Percentiles rank a stretch among this genome's conserved stretches.
Evolutionary conservation across 2,329 filamentous ascomycete genomes (phyloP).

Genomic region (Pyrenochaeta sp.): DNA sequence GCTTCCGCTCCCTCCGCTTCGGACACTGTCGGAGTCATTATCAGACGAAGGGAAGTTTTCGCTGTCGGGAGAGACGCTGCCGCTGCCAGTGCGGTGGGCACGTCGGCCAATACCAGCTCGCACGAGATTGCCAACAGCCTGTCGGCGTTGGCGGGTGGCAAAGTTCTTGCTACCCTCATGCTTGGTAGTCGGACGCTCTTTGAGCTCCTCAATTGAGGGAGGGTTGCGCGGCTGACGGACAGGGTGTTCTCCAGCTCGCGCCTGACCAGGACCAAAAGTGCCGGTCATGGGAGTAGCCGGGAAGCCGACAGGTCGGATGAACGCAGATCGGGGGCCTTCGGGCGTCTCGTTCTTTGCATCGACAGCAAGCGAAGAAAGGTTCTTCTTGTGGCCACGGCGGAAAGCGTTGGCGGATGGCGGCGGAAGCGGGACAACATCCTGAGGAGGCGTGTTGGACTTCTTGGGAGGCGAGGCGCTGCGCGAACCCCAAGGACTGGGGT

Average conservation of each 20-base stretch:
- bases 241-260: slow-evolving; percentile 92
- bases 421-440: slow-evolving; percentile 76
- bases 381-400: slow-evolving; percentile 93
- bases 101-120: slow-evolving; percentile 89
- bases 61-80: slow-evolving; percentile 88
- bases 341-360: slow-evolving; percentile 64
- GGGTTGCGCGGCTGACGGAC: slow-evolving; percentile 92
- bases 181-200: slow-evolving; percentile 87
- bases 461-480: slow-evolving; percentile 73
- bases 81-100: slow-evolving; percentile 71
- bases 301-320: slow-evolving; percentile 65
- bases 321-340: slow-evolving; percentile 76
- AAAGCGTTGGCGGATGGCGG: slow-evolving; percentile 91
- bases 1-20: slow-evolving; percentile 77
- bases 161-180: slow-evolving; percentile 98
- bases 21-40: slow-evolving; percentile 61
- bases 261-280: slow-evolving; percentile 91
- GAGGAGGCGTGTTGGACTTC: slow-evolving; percentile 72
- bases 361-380: slow-evolving; percentile 71
- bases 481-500: slow-evolving; percentile 58
- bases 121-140: slow-evolving; percentile 89
- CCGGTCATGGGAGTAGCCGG: slow-evolving; percentile 83
- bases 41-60: slow-evolving; percentile 80
- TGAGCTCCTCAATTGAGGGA: slow-evolving; percentile 89
- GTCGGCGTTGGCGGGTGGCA: slow-evolving; percentile 87